Evolutionary conservation across 108 stramenopile species (phyloP).

Genomic region (Cyclotella sp.): DNA sequence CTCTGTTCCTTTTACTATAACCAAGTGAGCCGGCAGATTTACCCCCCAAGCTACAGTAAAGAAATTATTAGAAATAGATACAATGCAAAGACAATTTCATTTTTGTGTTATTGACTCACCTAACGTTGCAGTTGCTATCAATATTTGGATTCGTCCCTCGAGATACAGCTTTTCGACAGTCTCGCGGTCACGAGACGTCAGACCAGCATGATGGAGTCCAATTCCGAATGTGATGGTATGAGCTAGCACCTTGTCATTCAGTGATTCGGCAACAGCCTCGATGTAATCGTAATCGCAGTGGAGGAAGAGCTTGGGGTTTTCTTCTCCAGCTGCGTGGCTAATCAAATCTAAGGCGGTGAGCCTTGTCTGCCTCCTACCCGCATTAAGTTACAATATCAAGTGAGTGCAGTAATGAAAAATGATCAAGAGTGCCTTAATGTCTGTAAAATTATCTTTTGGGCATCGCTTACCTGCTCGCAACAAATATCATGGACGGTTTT

Average conservation of each 20-base stretch:
- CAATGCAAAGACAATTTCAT: no score
- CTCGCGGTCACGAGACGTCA: conserved; percentile 64
- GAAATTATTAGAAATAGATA: no score
- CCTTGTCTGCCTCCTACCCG: conserved; percentile 91
- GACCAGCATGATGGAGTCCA: conserved; percentile 98
- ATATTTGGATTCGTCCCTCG: conserved; percentile 91
- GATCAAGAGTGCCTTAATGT: no score
- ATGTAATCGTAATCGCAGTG: conserved; percentile 80
- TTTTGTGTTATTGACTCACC: neutral
- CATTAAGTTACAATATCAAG: conserved; percentile 40
- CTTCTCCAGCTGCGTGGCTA: conserved; percentile 84
- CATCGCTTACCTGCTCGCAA: conserved; percentile 64
- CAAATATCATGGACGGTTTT: conserved; percentile 96
- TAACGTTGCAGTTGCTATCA: conserved; percentile 91
- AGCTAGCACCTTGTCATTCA: conserved; percentile 88
- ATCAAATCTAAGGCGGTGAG: conserved; percentile 96
- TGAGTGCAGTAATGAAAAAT: conserved; percentile 22
- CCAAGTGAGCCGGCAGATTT: conserved; percentile 94
- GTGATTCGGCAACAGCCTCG: conserved; percentile 64
- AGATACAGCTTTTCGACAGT: conserved; percentile 93
- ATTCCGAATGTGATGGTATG: conserved; percentile 97
- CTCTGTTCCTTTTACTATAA: conserved; percentile 98
- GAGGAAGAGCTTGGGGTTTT: conserved; percentile 79
- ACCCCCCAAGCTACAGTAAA: conserved; percentile 89
- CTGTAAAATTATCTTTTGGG: neutral